Evolutionary conservation across 306 rosid genomes (phyloP).

Genomic region (Vicia faba): DNA sequence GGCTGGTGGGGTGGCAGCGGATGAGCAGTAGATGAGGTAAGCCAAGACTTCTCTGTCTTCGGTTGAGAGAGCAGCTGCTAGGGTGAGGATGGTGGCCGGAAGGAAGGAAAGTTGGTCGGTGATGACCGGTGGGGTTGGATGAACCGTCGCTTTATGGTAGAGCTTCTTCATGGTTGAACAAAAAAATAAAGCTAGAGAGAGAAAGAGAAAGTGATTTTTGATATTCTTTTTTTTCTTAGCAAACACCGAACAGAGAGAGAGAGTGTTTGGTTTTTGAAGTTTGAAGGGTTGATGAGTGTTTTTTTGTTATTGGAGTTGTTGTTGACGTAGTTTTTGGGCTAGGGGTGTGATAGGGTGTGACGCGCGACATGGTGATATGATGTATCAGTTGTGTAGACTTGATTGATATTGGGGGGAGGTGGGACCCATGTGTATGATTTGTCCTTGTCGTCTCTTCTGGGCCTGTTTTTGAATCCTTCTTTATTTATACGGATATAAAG

Average conservation of each 20-base stretch:
- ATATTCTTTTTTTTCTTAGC: constrained; percentile 28
- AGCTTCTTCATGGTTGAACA: constrained; percentile 76
- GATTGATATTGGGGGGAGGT: constrained; percentile 24
- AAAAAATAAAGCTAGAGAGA: constrained; percentile 9
- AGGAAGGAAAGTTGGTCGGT: constrained; percentile 84
- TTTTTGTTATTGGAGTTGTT: constrained; percentile 44
- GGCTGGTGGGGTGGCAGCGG: constrained; percentile 34
- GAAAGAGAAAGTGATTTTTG: constrained; percentile 7
- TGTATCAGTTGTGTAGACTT: background rate
- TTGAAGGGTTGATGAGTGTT: constrained; percentile 49
- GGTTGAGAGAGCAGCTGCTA: constrained; percentile 65
- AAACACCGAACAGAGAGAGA: constrained; percentile 33
- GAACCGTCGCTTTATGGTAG: constrained; percentile 75
- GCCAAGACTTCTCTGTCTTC: constrained; percentile 80
- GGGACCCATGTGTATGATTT: constrained; percentile 38
- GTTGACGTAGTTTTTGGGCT: constrained; percentile 50
- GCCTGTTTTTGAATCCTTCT: background rate
- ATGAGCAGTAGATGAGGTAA: constrained; percentile 73
- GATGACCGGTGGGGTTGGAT: constrained; percentile 83
- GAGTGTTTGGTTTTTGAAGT: constrained; percentile 17
- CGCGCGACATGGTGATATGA: constrained; percentile 35
- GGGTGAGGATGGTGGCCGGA: constrained; percentile 76
- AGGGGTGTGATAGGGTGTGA: constrained; percentile 46
- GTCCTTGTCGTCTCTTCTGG: constrained; percentile 30
- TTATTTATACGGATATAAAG: constrained; percentile 2